Evolutionary conservation across 352 stramenopile species (phyloP).

Genomic region (Globisporangium polare): DNA sequence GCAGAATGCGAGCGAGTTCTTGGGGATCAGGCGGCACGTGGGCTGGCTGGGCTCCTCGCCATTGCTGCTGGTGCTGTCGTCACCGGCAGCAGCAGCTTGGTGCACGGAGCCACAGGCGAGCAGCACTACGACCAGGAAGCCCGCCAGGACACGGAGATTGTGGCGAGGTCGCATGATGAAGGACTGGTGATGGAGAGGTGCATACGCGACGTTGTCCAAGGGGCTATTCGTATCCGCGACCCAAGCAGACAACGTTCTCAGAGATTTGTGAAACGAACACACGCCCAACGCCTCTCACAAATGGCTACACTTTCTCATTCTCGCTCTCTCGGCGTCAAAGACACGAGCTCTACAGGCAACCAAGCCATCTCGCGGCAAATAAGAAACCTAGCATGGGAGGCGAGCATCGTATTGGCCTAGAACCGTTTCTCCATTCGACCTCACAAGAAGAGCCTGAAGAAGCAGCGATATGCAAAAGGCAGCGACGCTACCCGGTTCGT

Average conservation of each 20-base stretch:
- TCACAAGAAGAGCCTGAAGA: not conserved
- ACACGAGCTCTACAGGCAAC: not conserved
- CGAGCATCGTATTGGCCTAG: too few species aligned
- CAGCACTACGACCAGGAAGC: not conserved
- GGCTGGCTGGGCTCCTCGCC: constrained; percentile 44
- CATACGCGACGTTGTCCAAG: too few species aligned
- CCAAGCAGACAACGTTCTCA: not conserved
- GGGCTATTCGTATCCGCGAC: not conserved
- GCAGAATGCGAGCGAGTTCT: constrained; percentile 73
- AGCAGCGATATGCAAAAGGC: constrained; percentile 16
- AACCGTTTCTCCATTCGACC: not conserved
- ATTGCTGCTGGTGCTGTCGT: not conserved
- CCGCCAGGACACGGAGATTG: not conserved
- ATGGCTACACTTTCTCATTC: not conserved
- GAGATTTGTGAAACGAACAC: not conserved
- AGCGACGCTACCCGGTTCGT: constrained; percentile 18
- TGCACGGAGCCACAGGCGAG: not conserved
- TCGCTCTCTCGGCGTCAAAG: not conserved
- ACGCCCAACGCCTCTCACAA: not conserved
- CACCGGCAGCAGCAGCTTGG: constrained; percentile 13
- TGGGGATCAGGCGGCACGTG: constrained; percentile 43
- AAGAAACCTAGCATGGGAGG: not conserved
- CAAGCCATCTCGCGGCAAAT: not conserved
- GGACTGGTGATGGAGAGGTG: not conserved
- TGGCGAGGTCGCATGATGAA: not conserved